Conservation (phyloP, 169 alveolate genomes). For the Plasmodium fragile region DNA sequence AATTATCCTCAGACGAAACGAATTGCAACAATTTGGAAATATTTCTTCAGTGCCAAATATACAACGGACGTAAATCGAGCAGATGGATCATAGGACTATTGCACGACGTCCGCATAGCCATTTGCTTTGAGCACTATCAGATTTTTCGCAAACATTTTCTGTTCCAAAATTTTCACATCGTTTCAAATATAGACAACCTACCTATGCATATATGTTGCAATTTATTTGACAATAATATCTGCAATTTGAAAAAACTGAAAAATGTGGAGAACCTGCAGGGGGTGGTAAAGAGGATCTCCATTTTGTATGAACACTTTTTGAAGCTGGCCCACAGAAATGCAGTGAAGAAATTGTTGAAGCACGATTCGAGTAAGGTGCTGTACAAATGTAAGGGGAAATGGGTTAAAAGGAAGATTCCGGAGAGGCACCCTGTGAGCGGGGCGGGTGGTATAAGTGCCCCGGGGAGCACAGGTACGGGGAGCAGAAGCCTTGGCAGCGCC, state of each 20-base stretch:
- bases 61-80: conserved; percentile 71
- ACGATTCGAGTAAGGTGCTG: conserved; percentile 28
- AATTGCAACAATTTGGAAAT: conserved; percentile 27
- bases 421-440: background rate
- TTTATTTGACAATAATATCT: background rate
- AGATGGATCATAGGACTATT: conserved; percentile 72
- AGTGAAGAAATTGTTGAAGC: conserved; percentile 52
- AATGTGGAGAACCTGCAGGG: conserved; percentile 7
- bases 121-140: conserved; percentile 73
- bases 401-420: conserved; percentile 31
- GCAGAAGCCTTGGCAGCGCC: background rate
- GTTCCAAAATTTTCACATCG: conserved; percentile 55
- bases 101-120: conserved; percentile 34
- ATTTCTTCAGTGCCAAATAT: conserved; percentile 73
- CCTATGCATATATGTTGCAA: conserved; percentile 67
- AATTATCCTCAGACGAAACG: background rate
- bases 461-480: background rate
- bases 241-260: conserved; percentile 28
- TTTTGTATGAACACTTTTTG: conserved; percentile 49
- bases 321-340: conserved; percentile 63
- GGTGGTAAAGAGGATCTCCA: conserved; percentile 24
- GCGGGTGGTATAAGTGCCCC: background rate
- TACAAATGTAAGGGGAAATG: conserved; percentile 56
- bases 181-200: conserved; percentile 39
- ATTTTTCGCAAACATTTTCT: conserved; percentile 52